Conservation (phyloP, 108 stramenopile genomes). For the Cafeteria roenbergensis region DNA sequence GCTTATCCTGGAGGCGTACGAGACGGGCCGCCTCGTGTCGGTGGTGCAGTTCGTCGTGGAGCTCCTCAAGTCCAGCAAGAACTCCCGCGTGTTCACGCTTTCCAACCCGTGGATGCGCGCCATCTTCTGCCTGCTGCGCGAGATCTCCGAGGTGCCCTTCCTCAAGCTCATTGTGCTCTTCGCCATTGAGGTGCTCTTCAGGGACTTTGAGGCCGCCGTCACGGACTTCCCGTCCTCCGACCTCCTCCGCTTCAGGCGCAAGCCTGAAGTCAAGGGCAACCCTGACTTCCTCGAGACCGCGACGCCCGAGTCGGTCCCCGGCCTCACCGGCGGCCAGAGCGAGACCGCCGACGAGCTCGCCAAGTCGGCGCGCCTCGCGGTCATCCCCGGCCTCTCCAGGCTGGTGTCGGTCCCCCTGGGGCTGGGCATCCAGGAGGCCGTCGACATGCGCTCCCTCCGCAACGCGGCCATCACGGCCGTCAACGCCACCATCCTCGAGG, state of each 20-base stretch:
- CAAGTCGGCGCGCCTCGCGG: not conserved
- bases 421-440: constrained; percentile 36
- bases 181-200: constrained; percentile 94
- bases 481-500: constrained; percentile 91
- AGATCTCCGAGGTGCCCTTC: constrained; percentile 81
- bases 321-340: not conserved
- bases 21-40: constrained; percentile 89
- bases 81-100: constrained; percentile 76
- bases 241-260: constrained; percentile 19
- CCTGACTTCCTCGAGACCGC: constrained; percentile 82
- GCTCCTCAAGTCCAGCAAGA: constrained; percentile 86
- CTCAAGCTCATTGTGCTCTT: constrained; percentile 99
- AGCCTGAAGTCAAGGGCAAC: constrained; percentile 51
- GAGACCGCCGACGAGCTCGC: not conserved
- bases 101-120: constrained; percentile 99
- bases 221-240: constrained; percentile 67
- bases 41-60: constrained; percentile 95
- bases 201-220: constrained; percentile 75
- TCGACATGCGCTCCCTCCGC: constrained; percentile 52
- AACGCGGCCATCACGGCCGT: constrained; percentile 80
- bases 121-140: constrained; percentile 72
- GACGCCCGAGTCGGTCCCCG: constrained; percentile 5
- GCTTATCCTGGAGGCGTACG: constrained; percentile 86
- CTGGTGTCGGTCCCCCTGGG: constrained; percentile 55
- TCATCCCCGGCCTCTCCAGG: constrained; percentile 54